These are phyloP conservation scores for Tillandsia leiboldiana DNA, from an alignment of 176 grass and related monocot species.

Conservation along the genomic window DNA sequence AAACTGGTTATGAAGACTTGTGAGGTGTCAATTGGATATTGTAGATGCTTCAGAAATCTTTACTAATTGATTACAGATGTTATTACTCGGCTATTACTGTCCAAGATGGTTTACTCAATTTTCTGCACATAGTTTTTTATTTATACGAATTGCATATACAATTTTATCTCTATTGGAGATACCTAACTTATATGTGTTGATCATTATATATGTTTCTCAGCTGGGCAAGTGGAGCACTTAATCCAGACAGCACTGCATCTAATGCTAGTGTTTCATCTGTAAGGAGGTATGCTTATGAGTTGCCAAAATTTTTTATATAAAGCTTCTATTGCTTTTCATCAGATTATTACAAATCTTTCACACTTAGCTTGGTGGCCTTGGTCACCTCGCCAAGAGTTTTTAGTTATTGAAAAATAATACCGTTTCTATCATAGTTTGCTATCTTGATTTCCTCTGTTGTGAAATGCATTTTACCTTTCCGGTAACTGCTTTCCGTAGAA, in stretches of 20 bases:
- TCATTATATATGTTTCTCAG: slow-evolving; percentile 38
- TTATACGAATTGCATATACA: background rate
- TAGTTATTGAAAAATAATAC: background rate
- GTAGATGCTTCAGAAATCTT: too few relatives aligned
- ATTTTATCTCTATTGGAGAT: background rate
- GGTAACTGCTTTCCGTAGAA: background rate
- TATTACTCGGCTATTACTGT: too few relatives aligned
- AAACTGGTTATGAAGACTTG: too few relatives aligned
- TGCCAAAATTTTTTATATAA: background rate
- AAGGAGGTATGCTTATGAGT: slow-evolving; percentile 46
- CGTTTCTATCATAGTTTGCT: background rate
- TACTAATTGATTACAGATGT: too few relatives aligned
- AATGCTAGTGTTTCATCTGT: slow-evolving; percentile 61
- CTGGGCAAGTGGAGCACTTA: slow-evolving; percentile 85
- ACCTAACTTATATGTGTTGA: background rate
- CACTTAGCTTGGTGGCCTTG: background rate
- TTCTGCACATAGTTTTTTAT: background rate
- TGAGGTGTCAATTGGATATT: too few relatives aligned
- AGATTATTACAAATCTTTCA: too few relatives aligned
- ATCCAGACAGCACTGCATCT: slow-evolving; percentile 68
- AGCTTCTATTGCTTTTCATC: too few relatives aligned
- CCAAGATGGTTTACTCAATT: too few relatives aligned
- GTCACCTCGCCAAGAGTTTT: background rate
- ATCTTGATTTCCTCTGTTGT: background rate
- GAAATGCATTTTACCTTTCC: background rate